Percentiles rank a stretch among this genome's conserved stretches.
These are phyloP conservation scores for Cadophora sp. DNA, from an alignment of 2,329 filamentous ascomycete species.

Conservation along the genomic window DNA sequence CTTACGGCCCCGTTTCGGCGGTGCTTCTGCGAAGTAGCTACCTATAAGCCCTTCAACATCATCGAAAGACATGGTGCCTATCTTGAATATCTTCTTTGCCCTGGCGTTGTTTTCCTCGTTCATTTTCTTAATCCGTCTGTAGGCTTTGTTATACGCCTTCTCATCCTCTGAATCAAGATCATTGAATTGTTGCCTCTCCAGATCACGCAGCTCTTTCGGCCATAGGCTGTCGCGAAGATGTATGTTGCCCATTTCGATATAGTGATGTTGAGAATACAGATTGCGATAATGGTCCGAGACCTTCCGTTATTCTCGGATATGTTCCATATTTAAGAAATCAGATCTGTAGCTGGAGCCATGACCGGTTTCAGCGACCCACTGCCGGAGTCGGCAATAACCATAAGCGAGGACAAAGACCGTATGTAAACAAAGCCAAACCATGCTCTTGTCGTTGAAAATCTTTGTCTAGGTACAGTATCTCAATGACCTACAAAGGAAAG, in stretches of 20 bases:
- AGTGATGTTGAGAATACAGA: not conserved
- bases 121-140: not conserved
- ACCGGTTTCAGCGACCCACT: not conserved
- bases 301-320: too few species aligned
- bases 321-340: too few species aligned
- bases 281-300: not conserved
- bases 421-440: not conserved
- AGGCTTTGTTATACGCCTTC: not conserved
- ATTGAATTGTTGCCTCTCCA: conserved; percentile 13
- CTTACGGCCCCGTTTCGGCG: not conserved
- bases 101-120: not conserved
- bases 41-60: not conserved
- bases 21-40: not conserved
- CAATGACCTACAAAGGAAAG: not conserved
- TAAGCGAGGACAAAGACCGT: conserved; percentile 3
- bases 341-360: too few species aligned
- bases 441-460: not conserved
- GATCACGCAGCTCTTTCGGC: not conserved
- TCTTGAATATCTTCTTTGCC: not conserved
- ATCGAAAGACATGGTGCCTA: not conserved
- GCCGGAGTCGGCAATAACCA: not conserved
- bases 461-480: not conserved
- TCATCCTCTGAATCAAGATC: not conserved
- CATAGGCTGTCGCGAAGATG: not conserved
- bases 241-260: not conserved